Evolutionary conservation across 306 rosid genomes (phyloP), one percentile per base, ranked within the genome.

Genomic region (Sindora glabra): DNA sequence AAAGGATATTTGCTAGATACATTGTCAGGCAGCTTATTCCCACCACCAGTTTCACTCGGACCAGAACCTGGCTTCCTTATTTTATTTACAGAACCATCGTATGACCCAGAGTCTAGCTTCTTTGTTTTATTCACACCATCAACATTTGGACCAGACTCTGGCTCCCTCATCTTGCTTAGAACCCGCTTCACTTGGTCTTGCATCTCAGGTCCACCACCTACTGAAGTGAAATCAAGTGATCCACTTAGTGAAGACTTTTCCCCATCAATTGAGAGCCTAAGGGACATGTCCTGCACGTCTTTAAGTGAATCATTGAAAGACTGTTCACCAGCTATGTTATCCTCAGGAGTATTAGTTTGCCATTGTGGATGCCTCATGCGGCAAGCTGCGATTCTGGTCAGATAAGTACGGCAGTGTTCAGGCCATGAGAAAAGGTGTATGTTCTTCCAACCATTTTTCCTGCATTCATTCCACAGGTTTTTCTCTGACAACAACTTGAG

Each of bases 401-500:
- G 50, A 75, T 84, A 84, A 44, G 90, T 84, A 26, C 90, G 84
- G 48, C 90, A 84, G 37, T 84, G 90, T 14, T 79, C 90, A 13
- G 87, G 90, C 90, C 90, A 84, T 5, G 90, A 84, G 67, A 81
- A 84, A 26, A 84, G 80, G 70, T 84, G 90, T 45, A 84, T 84
- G 73, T 80, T 72, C 56, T 41, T 84, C 82, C 77, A 76, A 53
- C 90, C 90, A 64, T 81, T 84, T 56, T 77, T 84, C 72, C 82
- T 75, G 52, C 90, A 84, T 6, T 84, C 90, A 47, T 59, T 44
- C 90, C 90, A 84, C 11, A 78, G 64, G 77, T 73, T 77, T 50
- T 84, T 84, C 65, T 84, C 90, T 0, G 90, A 81, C 67, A 84
- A 59, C 74, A 81, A 64, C 77, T 75, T 84, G 12, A 84, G 80